Conservation (phyloP, 208 protist genomes). For the Porcisia hertigi region DNA sequence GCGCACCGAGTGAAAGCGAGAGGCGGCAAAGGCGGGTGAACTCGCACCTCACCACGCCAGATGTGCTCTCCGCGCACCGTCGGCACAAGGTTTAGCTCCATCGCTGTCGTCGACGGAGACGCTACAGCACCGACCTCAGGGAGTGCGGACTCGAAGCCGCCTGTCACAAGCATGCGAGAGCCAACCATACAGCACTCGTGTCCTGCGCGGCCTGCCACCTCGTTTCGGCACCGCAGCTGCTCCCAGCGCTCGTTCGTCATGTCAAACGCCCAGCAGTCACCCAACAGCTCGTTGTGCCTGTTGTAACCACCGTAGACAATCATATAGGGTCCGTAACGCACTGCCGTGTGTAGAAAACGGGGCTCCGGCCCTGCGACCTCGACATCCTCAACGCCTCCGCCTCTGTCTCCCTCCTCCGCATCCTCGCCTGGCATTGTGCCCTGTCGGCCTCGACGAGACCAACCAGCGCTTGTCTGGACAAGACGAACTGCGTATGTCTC, state of each 20-base stretch:
- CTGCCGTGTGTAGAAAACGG: slow-evolving; percentile 77
- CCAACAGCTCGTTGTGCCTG: slow-evolving; percentile 57
- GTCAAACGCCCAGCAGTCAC: slow-evolving; percentile 85
- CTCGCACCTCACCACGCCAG: slow-evolving; percentile 38
- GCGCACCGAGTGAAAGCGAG: slow-evolving; percentile 61
- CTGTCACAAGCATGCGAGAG: slow-evolving; percentile 70
- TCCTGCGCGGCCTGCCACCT: slow-evolving; percentile 40
- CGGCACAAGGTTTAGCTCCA: slow-evolving; percentile 70
- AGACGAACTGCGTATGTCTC: slow-evolving; percentile 62
- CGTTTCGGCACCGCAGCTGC: slow-evolving; percentile 44
- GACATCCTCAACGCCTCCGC: not conserved
- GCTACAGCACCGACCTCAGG: slow-evolving; percentile 28
- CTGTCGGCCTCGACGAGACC: not conserved
- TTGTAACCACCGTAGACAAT: slow-evolving; percentile 84
- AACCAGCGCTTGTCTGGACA: slow-evolving; percentile 10
- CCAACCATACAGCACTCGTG: slow-evolving; percentile 77
- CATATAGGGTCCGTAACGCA: slow-evolving; percentile 82
- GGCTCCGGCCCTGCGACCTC: slow-evolving; percentile 20
- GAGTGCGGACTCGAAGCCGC: slow-evolving; percentile 70
- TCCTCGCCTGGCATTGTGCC: not conserved
- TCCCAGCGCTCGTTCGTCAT: slow-evolving; percentile 80
- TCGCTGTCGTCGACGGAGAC: slow-evolving; percentile 29
- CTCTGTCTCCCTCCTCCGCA: not conserved
- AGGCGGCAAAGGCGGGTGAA: slow-evolving; percentile 52
- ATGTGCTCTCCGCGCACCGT: slow-evolving; percentile 52